Base-by-base conservation (phyloP, 345 rosid species). In the Lepidium sativum region DNA sequence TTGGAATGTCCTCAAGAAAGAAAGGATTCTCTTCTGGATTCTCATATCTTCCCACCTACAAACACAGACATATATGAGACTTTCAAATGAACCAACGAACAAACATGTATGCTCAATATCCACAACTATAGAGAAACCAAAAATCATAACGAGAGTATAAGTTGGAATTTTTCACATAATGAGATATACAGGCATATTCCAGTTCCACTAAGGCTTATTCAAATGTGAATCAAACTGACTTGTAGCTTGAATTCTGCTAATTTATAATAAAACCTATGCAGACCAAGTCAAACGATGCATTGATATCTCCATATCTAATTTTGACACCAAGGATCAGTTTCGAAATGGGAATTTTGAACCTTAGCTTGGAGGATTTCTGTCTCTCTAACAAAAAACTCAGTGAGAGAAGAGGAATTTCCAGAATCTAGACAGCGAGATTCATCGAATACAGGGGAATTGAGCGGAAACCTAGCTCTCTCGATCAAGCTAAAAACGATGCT, bases 21-120 rank as follows among this genome's bases (percentile, higher is more conserved):
- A 89, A 92, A 17, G 97, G 88, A 69, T 75, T 79, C 73, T 92
- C 98, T 79, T 87, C 91, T 3, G 97, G 94, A 47, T 81, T 84
- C 35, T 55, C 84, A 52, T 85, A 92, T 71, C 97, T 83, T 50
- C 96, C 97, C 6, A 77, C 82, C 97, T 92, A 77, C 9, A 54
- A 2, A 15, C 4, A 18, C 4, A 40, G 35, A 40, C 41, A 42
- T 29, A 37, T 17, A 60, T 37, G 1, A 58, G 45, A 21, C 25
- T 25, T 43, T 44, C 3, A 54, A 61, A 15, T 44, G 2, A 54
- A 62, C 1, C 12, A 54, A 20, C 35, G 15, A 52, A 39, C 52
- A 47, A 68, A 37, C 35, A 50, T 49, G 13, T n/a, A 32, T 3
- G 40, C 18, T 16, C 47, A 10, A 27, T 59, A 23, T 20, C 20